Evolutionary conservation across 2,329 filamentous ascomycete genomes (phyloP).

Genomic region (Penicillium paneum): DNA sequence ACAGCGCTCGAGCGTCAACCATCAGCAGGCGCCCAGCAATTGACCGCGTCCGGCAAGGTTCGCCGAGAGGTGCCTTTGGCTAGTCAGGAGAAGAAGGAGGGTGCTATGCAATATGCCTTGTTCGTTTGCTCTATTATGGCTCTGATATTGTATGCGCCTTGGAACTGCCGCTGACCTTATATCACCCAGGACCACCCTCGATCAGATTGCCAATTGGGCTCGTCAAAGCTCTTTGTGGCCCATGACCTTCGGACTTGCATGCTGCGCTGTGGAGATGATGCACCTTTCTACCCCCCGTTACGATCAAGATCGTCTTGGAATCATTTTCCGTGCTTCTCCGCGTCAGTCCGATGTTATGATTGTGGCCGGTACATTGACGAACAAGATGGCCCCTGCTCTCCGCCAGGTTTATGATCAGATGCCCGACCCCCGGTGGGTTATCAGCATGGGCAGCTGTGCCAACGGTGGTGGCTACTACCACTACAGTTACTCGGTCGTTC

Average conservation of each 20-base stretch:
- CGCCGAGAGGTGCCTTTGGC: slow-evolving; percentile 49
- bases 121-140: slow-evolving; percentile 25
- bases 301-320: slow-evolving; percentile 82
- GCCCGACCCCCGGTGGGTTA: slow-evolving; percentile 87
- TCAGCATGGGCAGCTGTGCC: slow-evolving; percentile 80
- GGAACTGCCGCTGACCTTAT: slow-evolving; percentile 8
- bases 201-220: slow-evolving; percentile 82
- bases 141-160: not conserved
- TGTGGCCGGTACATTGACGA: slow-evolving; percentile 82
- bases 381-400: slow-evolving; percentile 89
- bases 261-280: slow-evolving; percentile 94
- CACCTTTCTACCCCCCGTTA: slow-evolving; percentile 85
- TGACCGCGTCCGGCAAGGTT: slow-evolving; percentile 44
- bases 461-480: slow-evolving; percentile 87
- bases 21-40: slow-evolving; percentile 28
- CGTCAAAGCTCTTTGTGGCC: slow-evolving; percentile 86
- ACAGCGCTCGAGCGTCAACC: slow-evolving; percentile 41
- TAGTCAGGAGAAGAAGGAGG: slow-evolving; percentile 51
- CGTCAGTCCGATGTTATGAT: slow-evolving; percentile 90
- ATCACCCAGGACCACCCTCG: slow-evolving; percentile 46
- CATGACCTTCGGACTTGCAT: slow-evolving; percentile 87
- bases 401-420: slow-evolving; percentile 93
- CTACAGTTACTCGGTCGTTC: slow-evolving; percentile 76
- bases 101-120: slow-evolving; percentile 53
- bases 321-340: slow-evolving; percentile 83